A percentile compares a stretch with the other conserved stretches of the same genome.
These are phyloP conservation scores for Tetraselmis striata DNA, from an alignment of 139 green algal species.

Conservation along the genomic window DNA sequence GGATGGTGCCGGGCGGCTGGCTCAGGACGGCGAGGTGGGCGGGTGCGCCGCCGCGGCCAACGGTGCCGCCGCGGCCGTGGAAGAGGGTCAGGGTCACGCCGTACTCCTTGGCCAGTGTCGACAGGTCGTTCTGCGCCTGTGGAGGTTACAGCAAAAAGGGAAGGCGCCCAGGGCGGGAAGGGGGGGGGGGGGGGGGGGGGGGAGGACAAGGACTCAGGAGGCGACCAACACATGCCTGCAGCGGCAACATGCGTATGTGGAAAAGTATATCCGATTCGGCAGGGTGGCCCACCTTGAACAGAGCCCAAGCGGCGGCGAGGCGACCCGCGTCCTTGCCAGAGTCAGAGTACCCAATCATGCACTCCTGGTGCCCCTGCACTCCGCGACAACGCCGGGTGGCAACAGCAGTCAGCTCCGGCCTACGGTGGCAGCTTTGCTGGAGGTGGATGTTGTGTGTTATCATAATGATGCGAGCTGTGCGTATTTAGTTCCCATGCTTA, in stretches of 20 bases:
- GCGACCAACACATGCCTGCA: no score
- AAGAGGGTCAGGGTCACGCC: constrained; percentile 37
- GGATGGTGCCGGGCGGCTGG: constrained; percentile 32
- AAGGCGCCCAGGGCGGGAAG: no score
- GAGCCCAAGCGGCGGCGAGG: constrained; percentile 41
- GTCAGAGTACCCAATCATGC: constrained; percentile 58
- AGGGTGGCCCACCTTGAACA: constrained; percentile 39
- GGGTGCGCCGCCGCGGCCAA: constrained; percentile 39
- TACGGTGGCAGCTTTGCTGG: no score
- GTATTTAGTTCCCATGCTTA: no score
- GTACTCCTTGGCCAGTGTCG: constrained; percentile 5
- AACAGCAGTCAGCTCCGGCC: no score
- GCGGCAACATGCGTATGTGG: no score
- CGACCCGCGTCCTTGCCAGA: constrained; percentile 52
- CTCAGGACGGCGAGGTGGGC: constrained; percentile 38
- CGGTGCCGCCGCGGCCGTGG: constrained; percentile 44
- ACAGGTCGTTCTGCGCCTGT: constrained; percentile 3
- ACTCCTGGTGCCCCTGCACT: not conserved
- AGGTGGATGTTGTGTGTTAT: constrained; percentile 19
- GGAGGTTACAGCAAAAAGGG: not conserved
- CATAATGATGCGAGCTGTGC: no score
- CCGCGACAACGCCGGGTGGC: not conserved
- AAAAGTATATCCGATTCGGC: no score
- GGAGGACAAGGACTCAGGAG: no score
- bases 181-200: no score